Evolutionary conservation across 2,329 filamentous ascomycete genomes (phyloP).

Genomic region (Venturia pyrina): DNA sequence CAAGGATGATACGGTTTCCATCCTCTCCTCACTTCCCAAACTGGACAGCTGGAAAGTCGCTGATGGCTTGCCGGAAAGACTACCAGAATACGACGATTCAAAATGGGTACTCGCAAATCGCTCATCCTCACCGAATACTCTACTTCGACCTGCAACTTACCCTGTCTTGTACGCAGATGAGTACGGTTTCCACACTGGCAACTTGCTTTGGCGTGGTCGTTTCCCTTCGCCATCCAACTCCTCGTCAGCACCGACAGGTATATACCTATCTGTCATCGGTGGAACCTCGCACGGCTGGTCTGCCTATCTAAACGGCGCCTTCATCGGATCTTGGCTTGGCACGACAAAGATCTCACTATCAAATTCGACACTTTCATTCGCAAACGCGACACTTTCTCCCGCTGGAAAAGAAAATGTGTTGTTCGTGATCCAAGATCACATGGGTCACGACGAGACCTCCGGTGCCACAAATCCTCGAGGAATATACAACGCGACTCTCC

Average conservation of each 20-base stretch:
- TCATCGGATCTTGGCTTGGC: conserved; percentile 35
- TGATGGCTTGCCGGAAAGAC: conserved; percentile 33
- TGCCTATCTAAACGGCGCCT: conserved; percentile 52
- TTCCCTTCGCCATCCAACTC: conserved; percentile 47
- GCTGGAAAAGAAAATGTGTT: conserved; percentile 34
- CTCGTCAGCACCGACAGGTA: conserved; percentile 37
- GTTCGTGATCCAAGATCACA: conserved; percentile 50
- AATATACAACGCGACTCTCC: conserved; percentile 42
- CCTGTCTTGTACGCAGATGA: conserved; percentile 56
- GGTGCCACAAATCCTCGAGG: conserved; percentile 37
- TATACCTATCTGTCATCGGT: conserved; percentile 55
- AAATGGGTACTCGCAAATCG: conserved; percentile 49
- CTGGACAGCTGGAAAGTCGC: conserved; percentile 55
- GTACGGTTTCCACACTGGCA: conserved; percentile 64
- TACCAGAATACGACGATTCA: conserved; percentile 46
- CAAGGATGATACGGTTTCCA: background rate
- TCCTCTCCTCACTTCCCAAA: conserved; percentile 60
- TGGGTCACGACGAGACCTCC: conserved; percentile 42
- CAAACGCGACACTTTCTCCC: conserved; percentile 31
- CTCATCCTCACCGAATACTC: conserved; percentile 19
- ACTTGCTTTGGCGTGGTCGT: conserved; percentile 57
- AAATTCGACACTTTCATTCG: conserved; percentile 39
- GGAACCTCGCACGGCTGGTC: conserved; percentile 58
- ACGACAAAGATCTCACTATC: conserved; percentile 26
- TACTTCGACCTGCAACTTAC: conserved; percentile 37